Conservation (phyloP, 805 yeast genomes). For the Sugiyamaella smithiae region DNA sequence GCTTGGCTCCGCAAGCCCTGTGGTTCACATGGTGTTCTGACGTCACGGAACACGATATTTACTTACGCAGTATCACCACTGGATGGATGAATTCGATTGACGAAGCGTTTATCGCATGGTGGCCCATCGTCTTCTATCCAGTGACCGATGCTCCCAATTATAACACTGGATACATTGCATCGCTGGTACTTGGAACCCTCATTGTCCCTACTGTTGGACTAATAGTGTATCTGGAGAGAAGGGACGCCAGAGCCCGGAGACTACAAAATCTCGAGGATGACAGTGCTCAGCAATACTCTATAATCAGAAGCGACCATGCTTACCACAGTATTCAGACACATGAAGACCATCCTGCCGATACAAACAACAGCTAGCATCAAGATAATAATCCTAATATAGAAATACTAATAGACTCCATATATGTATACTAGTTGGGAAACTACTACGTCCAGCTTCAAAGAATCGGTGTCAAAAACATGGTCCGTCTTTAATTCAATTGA, state of each 20-base stretch:
- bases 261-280: background rate
- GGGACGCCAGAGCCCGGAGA: slow-evolving; percentile 8
- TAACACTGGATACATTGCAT: slow-evolving; percentile 16
- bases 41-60: slow-evolving; percentile 18
- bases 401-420: too few species aligned
- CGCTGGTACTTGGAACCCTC: slow-evolving; percentile 16
- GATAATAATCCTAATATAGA: too few species aligned
- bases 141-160: slow-evolving; percentile 19
- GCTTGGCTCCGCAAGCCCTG: slow-evolving; percentile 17
- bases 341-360: too few species aligned
- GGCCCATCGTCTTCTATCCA: slow-evolving; percentile 19
- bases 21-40: slow-evolving; percentile 21
- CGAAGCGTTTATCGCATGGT: slow-evolving; percentile 22
- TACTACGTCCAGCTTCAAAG: too few species aligned
- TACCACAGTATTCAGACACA: background rate
- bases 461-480: too few species aligned
- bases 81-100: slow-evolving; percentile 21
- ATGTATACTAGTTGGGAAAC: too few species aligned
- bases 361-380: too few species aligned
- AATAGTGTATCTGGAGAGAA: slow-evolving; percentile 16
- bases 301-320: background rate
- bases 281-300: background rate
- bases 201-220: slow-evolving; percentile 19
- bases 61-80: slow-evolving; percentile 18
- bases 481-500: too few species aligned